phyloP scores from a whole-genome alignment of 1,284 basidiomycete species.

The Moniliophthora roreri region DNA sequence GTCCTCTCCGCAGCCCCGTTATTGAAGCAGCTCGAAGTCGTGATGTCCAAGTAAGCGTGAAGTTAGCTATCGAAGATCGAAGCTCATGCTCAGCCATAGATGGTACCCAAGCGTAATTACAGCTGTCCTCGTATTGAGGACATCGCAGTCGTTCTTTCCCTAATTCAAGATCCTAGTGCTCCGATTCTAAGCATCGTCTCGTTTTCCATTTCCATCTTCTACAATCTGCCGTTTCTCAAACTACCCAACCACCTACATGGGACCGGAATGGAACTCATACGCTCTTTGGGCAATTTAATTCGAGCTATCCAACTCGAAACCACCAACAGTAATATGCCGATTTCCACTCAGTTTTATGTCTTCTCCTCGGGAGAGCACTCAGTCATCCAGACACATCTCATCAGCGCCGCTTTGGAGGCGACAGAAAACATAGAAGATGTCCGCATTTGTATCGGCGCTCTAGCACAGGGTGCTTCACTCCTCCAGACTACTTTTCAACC shows the following conservation, averaged over 20 bases:
- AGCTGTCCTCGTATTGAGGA: conserved; percentile 44
- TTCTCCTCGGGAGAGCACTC: conserved; percentile 39
- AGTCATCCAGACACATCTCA: conserved; percentile 39
- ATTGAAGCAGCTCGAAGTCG: conserved; percentile 37
- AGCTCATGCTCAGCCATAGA: conserved; percentile 23
- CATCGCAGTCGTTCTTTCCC: conserved; percentile 40
- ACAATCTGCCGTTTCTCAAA: conserved; percentile 15
- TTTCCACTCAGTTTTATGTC: conserved; percentile 43
- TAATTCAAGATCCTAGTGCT: conserved; percentile 40
- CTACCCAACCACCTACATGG: conserved; percentile 24
- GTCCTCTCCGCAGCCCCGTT: conserved; percentile 29
- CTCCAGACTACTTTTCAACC: conserved; percentile 48
- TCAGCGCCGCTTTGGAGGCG: conserved; percentile 38
- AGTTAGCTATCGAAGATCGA: neutral
- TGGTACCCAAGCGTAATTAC: conserved; percentile 40
- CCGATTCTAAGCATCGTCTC: conserved; percentile 28
- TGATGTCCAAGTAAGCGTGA: conserved; percentile 25
- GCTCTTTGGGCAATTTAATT: conserved; percentile 35
- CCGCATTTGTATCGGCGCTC: conserved; percentile 43
- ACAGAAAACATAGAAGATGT: conserved; percentile 31
- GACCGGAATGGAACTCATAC: conserved; percentile 29
- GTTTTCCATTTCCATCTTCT: conserved; percentile 36
- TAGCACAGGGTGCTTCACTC: conserved; percentile 45
- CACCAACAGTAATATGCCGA: conserved; percentile 14
- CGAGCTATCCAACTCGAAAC: conserved; percentile 28